Evolutionary conservation across 768 basidiomycete genomes (phyloP).

Genomic region (Tephrocybe sp.): DNA sequence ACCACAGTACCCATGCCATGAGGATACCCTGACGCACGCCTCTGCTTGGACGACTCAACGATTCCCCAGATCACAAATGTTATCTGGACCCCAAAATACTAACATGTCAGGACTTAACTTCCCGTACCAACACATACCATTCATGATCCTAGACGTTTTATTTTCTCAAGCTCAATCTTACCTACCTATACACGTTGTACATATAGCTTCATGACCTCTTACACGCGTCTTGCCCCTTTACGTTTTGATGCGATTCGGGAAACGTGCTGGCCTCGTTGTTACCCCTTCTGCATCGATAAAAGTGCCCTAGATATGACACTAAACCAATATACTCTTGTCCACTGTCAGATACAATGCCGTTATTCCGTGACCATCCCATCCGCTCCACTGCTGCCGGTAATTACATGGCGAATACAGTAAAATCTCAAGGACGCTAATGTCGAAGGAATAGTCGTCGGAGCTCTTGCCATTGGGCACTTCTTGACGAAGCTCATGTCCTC

Average conservation of each 20-base stretch:
- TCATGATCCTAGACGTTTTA: too few relatives aligned
- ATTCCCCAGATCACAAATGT: too few relatives aligned
- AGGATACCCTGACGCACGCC: not conserved
- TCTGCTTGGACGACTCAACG: too few relatives aligned
- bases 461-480: slow-evolving; percentile 49
- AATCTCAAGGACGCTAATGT: not conserved
- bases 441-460: slow-evolving; percentile 39
- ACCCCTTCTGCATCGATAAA: slow-evolving; percentile 13
- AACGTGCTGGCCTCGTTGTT: slow-evolving; percentile 18
- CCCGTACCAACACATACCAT: too few relatives aligned
- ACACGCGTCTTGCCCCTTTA: slow-evolving; percentile 3
- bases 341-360: slow-evolving; percentile 35
- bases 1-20: slow-evolving; percentile 52
- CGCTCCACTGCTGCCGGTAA: slow-evolving; percentile 44
- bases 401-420: not conserved
- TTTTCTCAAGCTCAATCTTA: too few relatives aligned
- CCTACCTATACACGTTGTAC: not conserved
- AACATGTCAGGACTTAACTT: too few relatives aligned
- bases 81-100: too few relatives aligned
- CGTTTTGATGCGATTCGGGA: slow-evolving; percentile 14
- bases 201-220: not conserved
- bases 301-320: not conserved
- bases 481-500: slow-evolving; percentile 50
- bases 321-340: not conserved
- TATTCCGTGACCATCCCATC: slow-evolving; percentile 49